Percentiles rank a stretch among this genome's conserved stretches.
Evolutionary conservation across 2,329 filamentous ascomycete species (phyloP).

Genomic region (Cercospora canescens): DNA sequence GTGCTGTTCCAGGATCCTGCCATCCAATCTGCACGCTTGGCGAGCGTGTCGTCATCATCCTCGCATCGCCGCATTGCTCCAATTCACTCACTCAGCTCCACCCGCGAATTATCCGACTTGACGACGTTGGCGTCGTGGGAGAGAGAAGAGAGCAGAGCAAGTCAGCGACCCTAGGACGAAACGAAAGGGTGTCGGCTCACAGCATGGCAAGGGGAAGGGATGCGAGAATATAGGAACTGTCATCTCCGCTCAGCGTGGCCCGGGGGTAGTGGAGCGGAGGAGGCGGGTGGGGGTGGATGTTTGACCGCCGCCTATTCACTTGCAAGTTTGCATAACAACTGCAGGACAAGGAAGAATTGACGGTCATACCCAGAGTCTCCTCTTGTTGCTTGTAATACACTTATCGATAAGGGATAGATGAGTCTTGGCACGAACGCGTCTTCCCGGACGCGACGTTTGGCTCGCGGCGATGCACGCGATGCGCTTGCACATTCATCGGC

Average conservation of each 20-base stretch:
- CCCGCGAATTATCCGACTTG: neutral
- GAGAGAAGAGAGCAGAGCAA: neutral
- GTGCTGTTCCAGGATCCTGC: neutral
- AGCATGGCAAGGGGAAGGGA: too few species aligned
- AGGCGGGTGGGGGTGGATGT: neutral
- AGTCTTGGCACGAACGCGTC: neutral
- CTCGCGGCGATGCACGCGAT: neutral
- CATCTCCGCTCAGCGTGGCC: neutral
- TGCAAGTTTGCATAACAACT: neutral
- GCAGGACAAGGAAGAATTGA: too few species aligned
- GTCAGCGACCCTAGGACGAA: neutral
- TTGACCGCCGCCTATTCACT: neutral
- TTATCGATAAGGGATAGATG: neutral
- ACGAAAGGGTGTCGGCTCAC: too few species aligned
- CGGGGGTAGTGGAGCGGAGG: neutral
- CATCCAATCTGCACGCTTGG: neutral
- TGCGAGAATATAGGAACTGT: too few species aligned
- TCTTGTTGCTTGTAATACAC: too few species aligned
- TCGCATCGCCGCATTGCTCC: neutral
- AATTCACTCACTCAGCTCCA: neutral
- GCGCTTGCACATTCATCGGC: neutral
- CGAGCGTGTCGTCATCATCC: neutral
- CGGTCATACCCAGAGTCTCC: too few species aligned
- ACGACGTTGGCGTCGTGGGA: neutral
- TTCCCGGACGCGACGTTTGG: neutral